These are phyloP conservation scores for Talaromyces borbonicus DNA, from an alignment of 495 filamentous ascomycete genomes.

Conservation along the genomic window DNA sequence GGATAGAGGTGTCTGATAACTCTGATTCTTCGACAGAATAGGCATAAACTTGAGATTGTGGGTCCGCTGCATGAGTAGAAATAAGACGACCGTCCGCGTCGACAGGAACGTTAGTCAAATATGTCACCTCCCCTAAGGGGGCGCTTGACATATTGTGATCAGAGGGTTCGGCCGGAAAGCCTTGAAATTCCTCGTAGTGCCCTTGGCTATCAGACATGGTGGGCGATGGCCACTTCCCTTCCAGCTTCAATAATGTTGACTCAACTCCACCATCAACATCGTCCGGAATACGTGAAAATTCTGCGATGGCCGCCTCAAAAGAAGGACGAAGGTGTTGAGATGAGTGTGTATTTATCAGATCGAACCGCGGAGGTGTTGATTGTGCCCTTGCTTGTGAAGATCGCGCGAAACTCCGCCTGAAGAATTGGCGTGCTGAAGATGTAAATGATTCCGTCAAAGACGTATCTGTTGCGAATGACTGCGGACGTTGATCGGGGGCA, in stretches of 20 bases:
- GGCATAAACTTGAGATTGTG: slow-evolving; percentile 16
- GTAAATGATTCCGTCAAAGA: slow-evolving; percentile 59
- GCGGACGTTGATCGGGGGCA: slow-evolving; percentile 49
- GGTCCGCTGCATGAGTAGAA: background rate
- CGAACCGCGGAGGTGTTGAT: slow-evolving; percentile 29
- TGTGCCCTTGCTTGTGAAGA: slow-evolving; percentile 16
- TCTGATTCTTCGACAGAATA: slow-evolving; percentile 43
- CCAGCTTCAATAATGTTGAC: slow-evolving; percentile 81
- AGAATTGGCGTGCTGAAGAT: slow-evolving; percentile 43
- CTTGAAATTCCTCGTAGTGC: background rate
- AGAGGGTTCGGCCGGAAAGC: background rate
- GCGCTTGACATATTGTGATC: background rate
- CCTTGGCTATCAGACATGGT: background rate
- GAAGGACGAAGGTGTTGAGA: slow-evolving; percentile 73
- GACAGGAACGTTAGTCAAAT: background rate
- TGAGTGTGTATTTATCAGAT: slow-evolving; percentile 64
- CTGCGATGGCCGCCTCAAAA: slow-evolving; percentile 82
- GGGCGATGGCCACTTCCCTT: slow-evolving; percentile 57
- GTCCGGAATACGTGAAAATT: slow-evolving; percentile 83
- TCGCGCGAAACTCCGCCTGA: slow-evolving; percentile 19
- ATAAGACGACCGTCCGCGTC: background rate
- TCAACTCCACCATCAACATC: slow-evolving; percentile 91
- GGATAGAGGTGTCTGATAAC: slow-evolving; percentile 67
- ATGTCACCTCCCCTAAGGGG: background rate
- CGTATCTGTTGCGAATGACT: slow-evolving; percentile 61